These are phyloP conservation scores for Vararia minispora DNA, from an alignment of 768 basidiomycete genomes.

Conservation along the genomic window DNA sequence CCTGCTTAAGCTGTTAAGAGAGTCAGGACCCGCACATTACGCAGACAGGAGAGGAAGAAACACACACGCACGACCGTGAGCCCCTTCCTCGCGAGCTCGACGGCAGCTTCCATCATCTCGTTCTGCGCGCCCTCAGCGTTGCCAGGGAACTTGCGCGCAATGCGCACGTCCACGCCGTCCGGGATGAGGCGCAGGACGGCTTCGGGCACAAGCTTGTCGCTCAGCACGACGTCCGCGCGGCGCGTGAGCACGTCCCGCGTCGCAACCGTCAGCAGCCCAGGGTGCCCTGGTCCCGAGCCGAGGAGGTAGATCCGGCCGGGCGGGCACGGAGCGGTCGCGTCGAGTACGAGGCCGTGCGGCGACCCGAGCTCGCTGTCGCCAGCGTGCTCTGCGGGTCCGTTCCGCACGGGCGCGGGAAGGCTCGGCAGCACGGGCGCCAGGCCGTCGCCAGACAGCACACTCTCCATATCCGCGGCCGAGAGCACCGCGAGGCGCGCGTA, in stretches of 20 bases:
- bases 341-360: slow-evolving; percentile 16
- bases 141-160: slow-evolving; percentile 95
- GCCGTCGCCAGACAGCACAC: slow-evolving; percentile 37
- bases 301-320: slow-evolving; percentile 78
- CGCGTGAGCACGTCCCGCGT: slow-evolving; percentile 72
- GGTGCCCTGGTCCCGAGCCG: slow-evolving; percentile 93
- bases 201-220: slow-evolving; percentile 92
- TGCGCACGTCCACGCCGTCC: slow-evolving; percentile 55
- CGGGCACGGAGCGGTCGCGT: slow-evolving; percentile 16
- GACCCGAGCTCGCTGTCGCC: slow-evolving; percentile 11
- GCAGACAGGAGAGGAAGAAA: slow-evolving; percentile 4
- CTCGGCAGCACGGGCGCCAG: slow-evolving; percentile 7
- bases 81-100: slow-evolving; percentile 72
- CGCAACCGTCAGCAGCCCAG: slow-evolving; percentile 81
- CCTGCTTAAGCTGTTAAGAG: slow-evolving; percentile 74
- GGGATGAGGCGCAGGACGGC: slow-evolving; percentile 84
- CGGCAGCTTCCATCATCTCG: slow-evolving; percentile 89
- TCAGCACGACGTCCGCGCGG: slow-evolving; percentile 78
- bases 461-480: slow-evolving; percentile 54
- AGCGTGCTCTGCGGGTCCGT: slow-evolving; percentile 21
- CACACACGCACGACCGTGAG: slow-evolving; percentile 79
- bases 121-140: slow-evolving; percentile 92
- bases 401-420: too few relatives aligned
- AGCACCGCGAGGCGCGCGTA: slow-evolving; percentile 63
- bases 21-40: neutral